Conservation (phyloP, 345 rosid genomes). For the Citrus glauca region DNA sequence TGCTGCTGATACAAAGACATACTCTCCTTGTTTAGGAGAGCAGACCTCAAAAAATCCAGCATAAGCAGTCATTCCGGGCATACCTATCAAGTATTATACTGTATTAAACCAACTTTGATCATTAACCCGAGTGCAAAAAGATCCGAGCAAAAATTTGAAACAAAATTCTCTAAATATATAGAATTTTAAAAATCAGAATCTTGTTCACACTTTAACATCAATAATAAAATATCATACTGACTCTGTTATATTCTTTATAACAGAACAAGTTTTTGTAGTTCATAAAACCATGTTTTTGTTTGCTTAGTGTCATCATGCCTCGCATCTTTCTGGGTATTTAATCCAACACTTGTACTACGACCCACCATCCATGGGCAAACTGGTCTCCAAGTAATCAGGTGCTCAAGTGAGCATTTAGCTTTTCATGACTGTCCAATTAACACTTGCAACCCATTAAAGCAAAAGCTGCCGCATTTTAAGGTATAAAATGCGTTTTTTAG, state of each 20-base stretch:
- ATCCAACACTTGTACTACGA: no score
- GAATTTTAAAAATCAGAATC: background rate
- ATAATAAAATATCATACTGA: background rate
- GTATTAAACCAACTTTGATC: background rate
- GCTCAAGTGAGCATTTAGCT: background rate
- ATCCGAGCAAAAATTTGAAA: background rate
- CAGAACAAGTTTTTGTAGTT: no score
- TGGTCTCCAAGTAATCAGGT: background rate
- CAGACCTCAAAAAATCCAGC: constrained; percentile 30
- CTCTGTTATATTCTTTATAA: background rate
- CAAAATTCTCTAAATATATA: background rate
- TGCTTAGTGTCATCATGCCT: background rate
- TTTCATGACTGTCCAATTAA: background rate
- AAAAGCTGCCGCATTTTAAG: background rate
- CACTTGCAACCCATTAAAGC: background rate
- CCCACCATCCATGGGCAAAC: background rate
- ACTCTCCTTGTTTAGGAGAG: constrained; percentile 29
- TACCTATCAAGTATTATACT: constrained; percentile 3
- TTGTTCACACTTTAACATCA: background rate
- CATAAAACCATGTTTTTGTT: no score
- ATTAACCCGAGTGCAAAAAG: background rate
- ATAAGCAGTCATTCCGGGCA: constrained; percentile 37
- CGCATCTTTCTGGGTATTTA: no score
- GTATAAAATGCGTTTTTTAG: no score
- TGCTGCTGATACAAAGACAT: constrained; percentile 20